Evolutionary conservation across 768 basidiomycete genomes (phyloP).

Genomic region (Wakefieldia striispora): DNA sequence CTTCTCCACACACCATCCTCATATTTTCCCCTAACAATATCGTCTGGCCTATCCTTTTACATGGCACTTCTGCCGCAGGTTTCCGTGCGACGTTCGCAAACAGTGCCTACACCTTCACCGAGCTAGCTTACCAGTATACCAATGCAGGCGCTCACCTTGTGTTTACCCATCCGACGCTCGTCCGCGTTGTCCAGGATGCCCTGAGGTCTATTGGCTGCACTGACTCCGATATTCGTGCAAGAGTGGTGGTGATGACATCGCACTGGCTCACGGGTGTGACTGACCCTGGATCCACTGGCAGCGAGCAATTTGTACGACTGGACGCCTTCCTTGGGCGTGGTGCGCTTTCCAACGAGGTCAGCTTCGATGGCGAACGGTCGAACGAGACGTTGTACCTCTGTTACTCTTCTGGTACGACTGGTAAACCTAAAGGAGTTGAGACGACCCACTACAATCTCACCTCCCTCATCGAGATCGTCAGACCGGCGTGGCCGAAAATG

Average conservation of each 20-base stretch:
- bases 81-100: slow-evolving; percentile 72
- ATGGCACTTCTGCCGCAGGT: slow-evolving; percentile 57
- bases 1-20: slow-evolving; percentile 44
- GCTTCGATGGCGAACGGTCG: slow-evolving; percentile 49
- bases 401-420: slow-evolving; percentile 70
- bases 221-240: too few species aligned
- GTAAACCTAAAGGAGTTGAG: slow-evolving; percentile 73
- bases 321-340: slow-evolving; percentile 54
- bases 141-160: slow-evolving; percentile 65
- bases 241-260: too few species aligned
- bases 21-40: slow-evolving; percentile 72
- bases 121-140: slow-evolving; percentile 68
- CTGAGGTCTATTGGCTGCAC: slow-evolving; percentile 49
- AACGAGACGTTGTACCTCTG: slow-evolving; percentile 65
- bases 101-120: slow-evolving; percentile 61
- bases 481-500: slow-evolving; percentile 41
- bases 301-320: slow-evolving; percentile 37
- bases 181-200: slow-evolving; percentile 55
- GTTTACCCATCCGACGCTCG: slow-evolving; percentile 61
- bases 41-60: slow-evolving; percentile 48
- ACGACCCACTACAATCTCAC: slow-evolving; percentile 71
- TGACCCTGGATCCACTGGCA: slow-evolving; percentile 33
- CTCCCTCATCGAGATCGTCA: slow-evolving; percentile 52
- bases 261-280: slow-evolving; percentile 42
- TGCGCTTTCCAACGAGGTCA: slow-evolving; percentile 49